Conservation (phyloP, 768 basidiomycete genomes). For the Termitomyces bulborhizus region DNA sequence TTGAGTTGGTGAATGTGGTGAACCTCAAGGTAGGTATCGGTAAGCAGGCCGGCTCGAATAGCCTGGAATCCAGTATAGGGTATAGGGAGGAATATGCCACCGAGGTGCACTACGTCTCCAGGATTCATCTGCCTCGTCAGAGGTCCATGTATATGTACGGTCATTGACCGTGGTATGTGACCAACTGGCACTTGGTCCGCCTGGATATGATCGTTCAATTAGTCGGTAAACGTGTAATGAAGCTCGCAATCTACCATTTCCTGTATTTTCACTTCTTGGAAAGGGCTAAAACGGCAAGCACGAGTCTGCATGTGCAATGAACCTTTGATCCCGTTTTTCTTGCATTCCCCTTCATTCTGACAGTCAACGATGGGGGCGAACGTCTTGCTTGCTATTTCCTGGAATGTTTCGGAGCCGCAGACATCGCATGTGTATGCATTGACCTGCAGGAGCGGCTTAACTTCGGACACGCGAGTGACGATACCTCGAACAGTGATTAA, state of each 20-base stretch:
- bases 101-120: slow-evolving; percentile 91
- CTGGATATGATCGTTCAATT: slow-evolving; percentile 29
- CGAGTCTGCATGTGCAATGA: slow-evolving; percentile 98
- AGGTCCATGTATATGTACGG: slow-evolving; percentile 86
- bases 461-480: slow-evolving; percentile 97
- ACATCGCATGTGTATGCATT: slow-evolving; percentile 98
- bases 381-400: slow-evolving; percentile 89
- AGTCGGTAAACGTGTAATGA: background rate
- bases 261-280: slow-evolving; percentile 98
- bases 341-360: slow-evolving; percentile 79
- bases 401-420: slow-evolving; percentile 98
- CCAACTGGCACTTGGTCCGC: slow-evolving; percentile 99
- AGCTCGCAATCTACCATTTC: slow-evolving; percentile 68
- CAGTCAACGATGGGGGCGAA: slow-evolving; percentile 89
- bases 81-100: slow-evolving; percentile 96
- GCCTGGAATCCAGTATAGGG: slow-evolving; percentile 98
- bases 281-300: slow-evolving; percentile 94
- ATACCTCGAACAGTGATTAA: slow-evolving; percentile 97
- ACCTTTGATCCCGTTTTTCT: slow-evolving; percentile 80
- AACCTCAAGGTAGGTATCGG: slow-evolving; percentile 93
- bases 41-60: slow-evolving; percentile 90
- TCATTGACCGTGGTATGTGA: slow-evolving; percentile 98
- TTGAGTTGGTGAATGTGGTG: slow-evolving; percentile 92
- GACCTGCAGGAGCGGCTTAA: slow-evolving; percentile 94
- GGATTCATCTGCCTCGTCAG: slow-evolving; percentile 90